phyloP scores from a whole-genome alignment of 2,329 filamentous ascomycete species.

The Davidsoniella neocaledoniae region DNA sequence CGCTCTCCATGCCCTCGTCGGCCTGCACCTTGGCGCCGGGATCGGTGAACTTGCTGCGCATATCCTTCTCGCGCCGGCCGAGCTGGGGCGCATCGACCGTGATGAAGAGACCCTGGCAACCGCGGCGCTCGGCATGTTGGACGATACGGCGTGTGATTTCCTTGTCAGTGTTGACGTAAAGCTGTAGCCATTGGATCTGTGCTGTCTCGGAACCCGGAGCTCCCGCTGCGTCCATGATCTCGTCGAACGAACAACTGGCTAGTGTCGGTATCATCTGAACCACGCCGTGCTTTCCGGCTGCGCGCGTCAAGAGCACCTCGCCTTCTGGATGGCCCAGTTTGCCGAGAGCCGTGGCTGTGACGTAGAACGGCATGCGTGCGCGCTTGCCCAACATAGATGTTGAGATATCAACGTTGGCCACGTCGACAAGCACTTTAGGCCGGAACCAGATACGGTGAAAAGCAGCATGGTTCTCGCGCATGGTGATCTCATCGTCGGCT shows the following conservation, averaged over 20 bases:
- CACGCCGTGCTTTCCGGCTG: conserved; percentile 70
- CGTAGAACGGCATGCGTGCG: conserved; percentile 77
- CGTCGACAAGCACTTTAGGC: conserved; percentile 73
- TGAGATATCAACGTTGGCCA: conserved; percentile 68
- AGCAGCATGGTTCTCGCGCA: conserved; percentile 88
- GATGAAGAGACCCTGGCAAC: conserved; percentile 93
- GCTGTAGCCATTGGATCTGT: conserved; percentile 90
- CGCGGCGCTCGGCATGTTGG: conserved; percentile 74
- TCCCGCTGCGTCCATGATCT: conserved; percentile 68
- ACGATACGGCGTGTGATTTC: conserved; percentile 81
- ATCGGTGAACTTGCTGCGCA: conserved; percentile 84
- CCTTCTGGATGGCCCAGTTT: conserved; percentile 90
- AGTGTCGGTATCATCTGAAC: conserved; percentile 98
- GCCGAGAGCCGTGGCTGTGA: conserved; percentile 87
- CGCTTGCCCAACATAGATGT: conserved; percentile 91
- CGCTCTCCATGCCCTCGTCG: conserved; percentile 46
- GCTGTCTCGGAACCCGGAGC: conserved; percentile 33
- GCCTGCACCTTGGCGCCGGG: conserved; percentile 68
- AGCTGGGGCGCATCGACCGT: conserved; percentile 95
- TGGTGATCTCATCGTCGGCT: conserved; percentile 49
- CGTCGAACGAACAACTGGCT: conserved; percentile 92
- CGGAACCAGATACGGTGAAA: conserved; percentile 98
- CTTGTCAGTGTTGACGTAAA: conserved; percentile 95
- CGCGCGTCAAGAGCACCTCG: conserved; percentile 77
- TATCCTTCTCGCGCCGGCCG: conserved; percentile 90